Base-by-base conservation (phyloP, 202 grass and related monocot species). In the Brachypodium distachyon region DNA sequence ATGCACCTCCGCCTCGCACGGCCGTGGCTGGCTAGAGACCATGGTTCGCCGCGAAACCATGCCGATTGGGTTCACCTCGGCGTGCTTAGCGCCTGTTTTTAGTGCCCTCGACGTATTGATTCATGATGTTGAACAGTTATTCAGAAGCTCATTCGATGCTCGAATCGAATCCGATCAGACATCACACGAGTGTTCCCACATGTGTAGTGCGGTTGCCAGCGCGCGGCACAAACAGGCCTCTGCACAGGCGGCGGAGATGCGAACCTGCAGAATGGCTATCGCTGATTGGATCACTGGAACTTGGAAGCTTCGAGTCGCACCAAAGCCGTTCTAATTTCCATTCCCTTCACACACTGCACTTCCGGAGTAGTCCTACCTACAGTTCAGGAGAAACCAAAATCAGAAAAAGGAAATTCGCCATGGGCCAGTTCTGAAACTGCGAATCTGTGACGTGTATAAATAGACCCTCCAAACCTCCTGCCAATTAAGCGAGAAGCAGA, bases 241-340 rank as follows among this genome's bases (percentile, higher is more conserved):
- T 36, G 33, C 59, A 58, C 58, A 46, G 32, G 0, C 52, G n/a
- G 29, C 52, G n/a, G 29, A 72, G 62, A 71, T 81, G 62, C 77
- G 54, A 34, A 21, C 37, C n/a, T n/a, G n/a, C 77, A 70, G 77
- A 40, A 40, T 3, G 19, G 12, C 72, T 61, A 65, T 43, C 74
- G 37, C 41, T 18, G 23, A 46, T 33, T 62, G 44, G 58, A 5
- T n/a, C 0, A 11, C 17, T 10, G 38, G n/a, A n/a, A n/a, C n/a
- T n/a, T n/a, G n/a, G 84, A 77, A 72, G 78, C 73, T 72, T 87
- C 58, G 72, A 65, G 57, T 82, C 39, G 39, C 38, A 1, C 17
- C 56, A 33, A 82, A 87, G 84, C 38, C 65, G 77, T 71, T 72
- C 38, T 38, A 63, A 44, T 47, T n/a, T 77, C 73, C 58, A 67